Evolutionary conservation across 495 filamentous ascomycete genomes (phyloP).

Genomic region (Antarctomyces pellizariae): DNA sequence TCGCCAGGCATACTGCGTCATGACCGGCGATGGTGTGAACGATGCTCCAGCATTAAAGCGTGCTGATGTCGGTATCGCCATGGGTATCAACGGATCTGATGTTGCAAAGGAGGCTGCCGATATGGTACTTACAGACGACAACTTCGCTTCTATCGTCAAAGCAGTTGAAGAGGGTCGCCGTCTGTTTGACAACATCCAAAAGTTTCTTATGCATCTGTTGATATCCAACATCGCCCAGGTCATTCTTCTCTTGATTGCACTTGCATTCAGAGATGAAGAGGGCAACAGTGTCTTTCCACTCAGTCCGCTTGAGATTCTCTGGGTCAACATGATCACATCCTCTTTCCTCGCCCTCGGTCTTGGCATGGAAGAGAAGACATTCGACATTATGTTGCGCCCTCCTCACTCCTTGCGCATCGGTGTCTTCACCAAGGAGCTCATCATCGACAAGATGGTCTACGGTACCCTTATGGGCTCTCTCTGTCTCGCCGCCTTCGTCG

Average conservation of each 20-base stretch:
- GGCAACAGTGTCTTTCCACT: slow-evolving; percentile 49
- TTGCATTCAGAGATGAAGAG: slow-evolving; percentile 40
- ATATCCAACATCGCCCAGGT: slow-evolving; percentile 53
- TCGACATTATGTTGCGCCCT: slow-evolving; percentile 42
- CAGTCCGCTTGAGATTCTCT: slow-evolving; percentile 47
- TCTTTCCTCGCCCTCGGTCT: slow-evolving; percentile 52
- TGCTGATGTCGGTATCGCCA: slow-evolving; percentile 44
- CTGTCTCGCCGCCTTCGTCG: slow-evolving; percentile 36
- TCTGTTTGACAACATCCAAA: slow-evolving; percentile 51
- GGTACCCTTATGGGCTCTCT: slow-evolving; percentile 45
- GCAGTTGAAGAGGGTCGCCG: slow-evolving; percentile 46
- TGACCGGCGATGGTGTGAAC: slow-evolving; percentile 49
- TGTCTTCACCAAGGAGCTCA: slow-evolving; percentile 44
- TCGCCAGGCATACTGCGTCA: slow-evolving; percentile 30
- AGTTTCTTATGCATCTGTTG: slow-evolving; percentile 46
- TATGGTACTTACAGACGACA: slow-evolving; percentile 55
- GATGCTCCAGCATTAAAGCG: slow-evolving; percentile 41
- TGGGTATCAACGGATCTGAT: slow-evolving; percentile 41
- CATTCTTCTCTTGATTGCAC: slow-evolving; percentile 38
- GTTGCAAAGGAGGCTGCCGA: slow-evolving; percentile 57
- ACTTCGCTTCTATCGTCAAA: slow-evolving; percentile 52
- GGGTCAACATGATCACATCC: slow-evolving; percentile 60
- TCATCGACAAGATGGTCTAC: slow-evolving; percentile 45
- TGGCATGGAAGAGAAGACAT: slow-evolving; percentile 41
- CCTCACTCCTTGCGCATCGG: slow-evolving; percentile 27